A percentile compares a stretch with the other conserved stretches of the same genome.
Conservation (phyloP, 805 yeast genomes). For the Lachancea dasiensis region DNA sequence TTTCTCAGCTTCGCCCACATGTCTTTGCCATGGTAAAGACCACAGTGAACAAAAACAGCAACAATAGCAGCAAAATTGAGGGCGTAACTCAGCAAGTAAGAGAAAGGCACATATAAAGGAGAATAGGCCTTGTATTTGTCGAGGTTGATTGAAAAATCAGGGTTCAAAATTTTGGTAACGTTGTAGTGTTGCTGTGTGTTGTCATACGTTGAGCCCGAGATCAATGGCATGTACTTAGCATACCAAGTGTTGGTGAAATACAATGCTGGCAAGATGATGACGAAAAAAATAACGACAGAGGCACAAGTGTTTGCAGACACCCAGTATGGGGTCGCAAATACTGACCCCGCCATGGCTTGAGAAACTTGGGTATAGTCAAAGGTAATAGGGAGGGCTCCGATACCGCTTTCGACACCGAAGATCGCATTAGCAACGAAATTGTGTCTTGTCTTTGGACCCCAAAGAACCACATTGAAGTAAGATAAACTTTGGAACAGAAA, state of each 20-base stretch:
- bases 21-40: slow-evolving; percentile 51
- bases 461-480: slow-evolving; percentile 44
- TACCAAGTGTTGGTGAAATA: slow-evolving; percentile 52
- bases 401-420: slow-evolving; percentile 54
- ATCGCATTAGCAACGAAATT: slow-evolving; percentile 55
- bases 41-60: slow-evolving; percentile 53
- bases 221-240: slow-evolving; percentile 55
- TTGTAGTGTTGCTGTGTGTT: slow-evolving; percentile 42
- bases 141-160: slow-evolving; percentile 38
- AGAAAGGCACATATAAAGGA: slow-evolving; percentile 53
- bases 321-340: slow-evolving; percentile 50
- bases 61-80: slow-evolving; percentile 57
- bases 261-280: slow-evolving; percentile 44
- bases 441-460: slow-evolving; percentile 35
- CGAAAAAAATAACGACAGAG: slow-evolving; percentile 45
- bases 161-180: slow-evolving; percentile 42
- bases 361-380: slow-evolving; percentile 56
- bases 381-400: slow-evolving; percentile 50
- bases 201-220: slow-evolving; percentile 45
- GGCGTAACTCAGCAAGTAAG: slow-evolving; percentile 51
- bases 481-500: slow-evolving; percentile 55
- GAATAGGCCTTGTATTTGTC: slow-evolving; percentile 47
- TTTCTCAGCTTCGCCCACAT: slow-evolving; percentile 40
- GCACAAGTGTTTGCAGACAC: slow-evolving; percentile 37
- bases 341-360: slow-evolving; percentile 45